Base-by-base conservation (phyloP, 345 rosid genomes). In the Trapa bicornis region DNA sequence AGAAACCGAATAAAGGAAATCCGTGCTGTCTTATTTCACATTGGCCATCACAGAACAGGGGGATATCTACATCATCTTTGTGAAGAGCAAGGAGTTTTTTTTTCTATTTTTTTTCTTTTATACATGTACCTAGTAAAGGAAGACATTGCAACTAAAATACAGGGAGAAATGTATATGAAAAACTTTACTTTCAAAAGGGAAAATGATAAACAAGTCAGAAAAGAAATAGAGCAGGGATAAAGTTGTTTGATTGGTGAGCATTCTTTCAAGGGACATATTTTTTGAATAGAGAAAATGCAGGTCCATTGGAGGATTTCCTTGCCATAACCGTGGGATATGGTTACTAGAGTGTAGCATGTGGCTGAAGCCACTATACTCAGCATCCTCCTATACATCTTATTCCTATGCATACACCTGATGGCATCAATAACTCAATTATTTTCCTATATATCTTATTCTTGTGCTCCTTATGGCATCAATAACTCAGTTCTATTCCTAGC, bases 41-140 rank as follows among this genome's bases (percentile, higher is more conserved):
- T 8, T 4, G 63, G 63, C 9, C 33, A 32, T 58, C 0, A 8
- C 43, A 41, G 43, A 41, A 8, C 43, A 41, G 43, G 43, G 35
- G 68, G 73, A 68, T 64, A 68, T 54, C 68, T 8, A 6, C 61
- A 29, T 33, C 61, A 57, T 57, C 61, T 57, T 57, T 57, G 35
- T 32, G 36, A 22, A 57, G 37, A 32, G 9, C 61, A 33, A 57
- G 57, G 17, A 57, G 8, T 8, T 57, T 32, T 33, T 57, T 22
- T 36, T 57, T 37, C 61, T 57, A 5, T 57, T 57, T 57, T 32
- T 57, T 16, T 17, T 17, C 57, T 17, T 57, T 57, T 57, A 57
- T 57, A 8, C 36, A 11, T 16, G 4, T 57, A 57, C 35, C 61
- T 22, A 57, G 29, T 37, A 57, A 57, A 22, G 61, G 11, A 57